Conservation (phyloP, 2,329 filamentous ascomycete species). For the Calycina herbarum region DNA sequence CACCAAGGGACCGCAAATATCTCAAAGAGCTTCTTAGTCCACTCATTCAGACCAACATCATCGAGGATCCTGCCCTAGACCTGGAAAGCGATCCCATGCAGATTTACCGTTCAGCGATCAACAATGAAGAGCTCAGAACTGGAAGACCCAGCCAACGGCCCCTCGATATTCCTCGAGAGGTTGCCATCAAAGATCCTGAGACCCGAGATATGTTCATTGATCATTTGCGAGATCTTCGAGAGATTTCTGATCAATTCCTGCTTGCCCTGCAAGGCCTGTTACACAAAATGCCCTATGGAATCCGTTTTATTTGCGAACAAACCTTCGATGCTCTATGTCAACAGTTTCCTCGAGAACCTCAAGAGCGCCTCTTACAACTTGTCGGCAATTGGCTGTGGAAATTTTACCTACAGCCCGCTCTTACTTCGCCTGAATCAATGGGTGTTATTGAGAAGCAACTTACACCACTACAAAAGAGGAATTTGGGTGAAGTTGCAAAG, state of each 20-base stretch:
- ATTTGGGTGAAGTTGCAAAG: slow-evolving; percentile 86
- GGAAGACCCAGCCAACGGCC: slow-evolving; percentile 79
- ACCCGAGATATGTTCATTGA: slow-evolving; percentile 91
- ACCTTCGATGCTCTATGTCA: slow-evolving; percentile 76
- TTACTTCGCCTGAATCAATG: slow-evolving; percentile 87
- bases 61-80: slow-evolving; percentile 87
- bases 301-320: slow-evolving; percentile 84
- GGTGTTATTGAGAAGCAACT: slow-evolving; percentile 89
- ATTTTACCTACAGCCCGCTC: slow-evolving; percentile 85
- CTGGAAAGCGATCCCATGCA: slow-evolving; percentile 96
- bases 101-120: slow-evolving; percentile 93
- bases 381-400: slow-evolving; percentile 93
- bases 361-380: slow-evolving; percentile 75
- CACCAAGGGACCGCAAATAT: slow-evolving; percentile 89
- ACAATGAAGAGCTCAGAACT: slow-evolving; percentile 94
- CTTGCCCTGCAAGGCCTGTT: slow-evolving; percentile 77
- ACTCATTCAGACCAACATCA: slow-evolving; percentile 85
- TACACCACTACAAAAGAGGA: slow-evolving; percentile 89
- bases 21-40: slow-evolving; percentile 82
- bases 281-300: slow-evolving; percentile 87
- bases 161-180: slow-evolving; percentile 82
- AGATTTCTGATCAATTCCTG: slow-evolving; percentile 92
- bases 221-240: slow-evolving; percentile 87
- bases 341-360: slow-evolving; percentile 78
- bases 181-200: slow-evolving; percentile 94